These are phyloP conservation scores for Ceratocystis destructans DNA, from an alignment of 2,329 filamentous ascomycete species.

Conservation along the genomic window DNA sequence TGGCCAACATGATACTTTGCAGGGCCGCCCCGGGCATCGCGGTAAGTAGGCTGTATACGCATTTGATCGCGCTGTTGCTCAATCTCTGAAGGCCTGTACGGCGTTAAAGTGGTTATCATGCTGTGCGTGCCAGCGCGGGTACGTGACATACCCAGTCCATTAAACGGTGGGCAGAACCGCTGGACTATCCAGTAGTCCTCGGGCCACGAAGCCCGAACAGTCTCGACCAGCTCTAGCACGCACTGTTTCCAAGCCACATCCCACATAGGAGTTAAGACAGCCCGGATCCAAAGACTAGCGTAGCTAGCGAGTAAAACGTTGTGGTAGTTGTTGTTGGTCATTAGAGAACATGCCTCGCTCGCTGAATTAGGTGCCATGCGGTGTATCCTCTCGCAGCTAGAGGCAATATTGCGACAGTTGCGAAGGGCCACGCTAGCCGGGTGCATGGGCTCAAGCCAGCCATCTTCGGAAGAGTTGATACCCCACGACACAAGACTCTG, in stretches of 20 bases:
- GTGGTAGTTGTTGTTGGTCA: neutral
- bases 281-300: conserved; percentile 14
- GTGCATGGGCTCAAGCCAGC: conserved; percentile 50
- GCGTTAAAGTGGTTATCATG: conserved; percentile 20
- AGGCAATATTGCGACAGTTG: conserved; percentile 34
- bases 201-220: conserved; percentile 3
- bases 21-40: neutral
- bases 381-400: conserved; percentile 15
- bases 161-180: conserved; percentile 10
- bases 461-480: conserved; percentile 31
- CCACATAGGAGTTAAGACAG: conserved; percentile 10
- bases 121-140: conserved; percentile 13
- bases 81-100: conserved; percentile 25
- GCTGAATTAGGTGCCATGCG: conserved; percentile 4
- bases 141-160: neutral
- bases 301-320: conserved; percentile 12
- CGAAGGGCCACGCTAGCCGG: conserved; percentile 58
- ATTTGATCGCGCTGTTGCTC: conserved; percentile 31
- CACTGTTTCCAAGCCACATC: neutral
- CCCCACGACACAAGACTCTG: conserved; percentile 40
- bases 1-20: conserved; percentile 56
- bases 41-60: conserved; percentile 22
- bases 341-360: conserved; percentile 6
- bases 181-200: conserved; percentile 19
- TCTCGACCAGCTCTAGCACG: neutral